Evolutionary conservation across 225 moss, liverwort and hornwort species (phyloP).

Genomic region (Pseudisothecium myosuroides): DNA sequence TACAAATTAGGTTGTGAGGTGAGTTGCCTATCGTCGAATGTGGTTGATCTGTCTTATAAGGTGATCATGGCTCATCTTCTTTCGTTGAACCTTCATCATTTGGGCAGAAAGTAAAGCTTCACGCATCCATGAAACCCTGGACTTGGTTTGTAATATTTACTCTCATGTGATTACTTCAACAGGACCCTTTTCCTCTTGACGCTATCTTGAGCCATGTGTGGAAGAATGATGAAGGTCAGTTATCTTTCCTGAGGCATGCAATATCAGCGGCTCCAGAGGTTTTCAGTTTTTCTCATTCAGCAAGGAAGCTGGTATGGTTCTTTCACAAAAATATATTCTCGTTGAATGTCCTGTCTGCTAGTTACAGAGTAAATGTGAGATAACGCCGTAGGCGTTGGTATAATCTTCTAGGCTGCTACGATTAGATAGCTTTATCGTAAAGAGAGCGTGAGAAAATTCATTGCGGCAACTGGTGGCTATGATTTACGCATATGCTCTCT

Average conservation of each 20-base stretch:
- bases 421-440: not conserved
- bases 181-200: slow-evolving; percentile 86
- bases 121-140: not conserved
- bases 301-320: slow-evolving; percentile 58
- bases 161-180: slow-evolving; percentile 3
- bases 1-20: slow-evolving; percentile 52
- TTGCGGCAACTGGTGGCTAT: not conserved
- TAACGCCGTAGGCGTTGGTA: not conserved
- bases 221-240: slow-evolving; percentile 81
- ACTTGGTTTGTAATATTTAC: not conserved
- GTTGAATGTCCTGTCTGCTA: not conserved
- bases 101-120: not conserved
- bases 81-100: not conserved
- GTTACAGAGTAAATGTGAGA: not conserved
- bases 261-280: slow-evolving; percentile 62
- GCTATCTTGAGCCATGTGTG: slow-evolving; percentile 60
- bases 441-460: not conserved
- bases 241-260: slow-evolving; percentile 83
- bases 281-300: slow-evolving; percentile 66
- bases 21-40: not conserved
- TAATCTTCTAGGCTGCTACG: not conserved
- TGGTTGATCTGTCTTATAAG: not conserved
- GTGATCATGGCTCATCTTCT: not conserved
- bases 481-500: not conserved
- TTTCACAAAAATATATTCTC: not conserved